phyloP scores from a whole-genome alignment of 106 monocot genomes.

The Allium cepa region DNA sequence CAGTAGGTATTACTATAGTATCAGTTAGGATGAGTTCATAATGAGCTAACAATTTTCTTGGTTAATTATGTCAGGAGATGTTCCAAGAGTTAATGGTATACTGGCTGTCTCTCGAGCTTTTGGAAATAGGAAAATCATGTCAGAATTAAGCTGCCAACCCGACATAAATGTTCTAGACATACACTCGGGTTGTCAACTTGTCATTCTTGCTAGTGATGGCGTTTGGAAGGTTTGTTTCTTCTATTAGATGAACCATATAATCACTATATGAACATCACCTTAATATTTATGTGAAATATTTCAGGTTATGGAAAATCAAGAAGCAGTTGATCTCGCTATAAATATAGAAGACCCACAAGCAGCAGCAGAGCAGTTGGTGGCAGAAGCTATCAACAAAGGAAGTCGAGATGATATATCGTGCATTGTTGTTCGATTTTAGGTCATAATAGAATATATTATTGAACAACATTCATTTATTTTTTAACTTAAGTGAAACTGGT shows the following conservation, averaged over 20 bases:
- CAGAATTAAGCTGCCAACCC: constrained; percentile 61
- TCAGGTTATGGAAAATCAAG: constrained; percentile 64
- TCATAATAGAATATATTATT: neutral
- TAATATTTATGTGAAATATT: neutral
- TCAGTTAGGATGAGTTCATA: too few species aligned
- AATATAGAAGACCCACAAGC: constrained; percentile 44
- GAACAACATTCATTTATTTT: too few species aligned
- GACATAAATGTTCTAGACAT: constrained; percentile 42
- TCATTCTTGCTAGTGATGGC: constrained; percentile 76
- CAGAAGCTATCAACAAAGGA: constrained; percentile 38
- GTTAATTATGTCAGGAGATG: constrained; percentile 41
- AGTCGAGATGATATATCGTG: constrained; percentile 79
- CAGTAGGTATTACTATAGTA: too few species aligned
- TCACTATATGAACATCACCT: too few species aligned
- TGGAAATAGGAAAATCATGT: constrained; percentile 66
- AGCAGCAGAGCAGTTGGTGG: constrained; percentile 51
- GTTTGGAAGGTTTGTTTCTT: constrained; percentile 58
- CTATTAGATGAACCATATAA: too few species aligned
- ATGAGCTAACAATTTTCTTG: neutral
- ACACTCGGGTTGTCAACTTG: constrained; percentile 27
- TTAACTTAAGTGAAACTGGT: too few species aligned
- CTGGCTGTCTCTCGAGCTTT: constrained; percentile 79
- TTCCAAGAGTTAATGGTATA: constrained; percentile 71
- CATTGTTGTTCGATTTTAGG: constrained; percentile 55
- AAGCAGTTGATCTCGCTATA: constrained; percentile 48